phyloP scores from a whole-genome alignment of 352 stramenopile species.

The Phytophthora boehmeriae region DNA sequence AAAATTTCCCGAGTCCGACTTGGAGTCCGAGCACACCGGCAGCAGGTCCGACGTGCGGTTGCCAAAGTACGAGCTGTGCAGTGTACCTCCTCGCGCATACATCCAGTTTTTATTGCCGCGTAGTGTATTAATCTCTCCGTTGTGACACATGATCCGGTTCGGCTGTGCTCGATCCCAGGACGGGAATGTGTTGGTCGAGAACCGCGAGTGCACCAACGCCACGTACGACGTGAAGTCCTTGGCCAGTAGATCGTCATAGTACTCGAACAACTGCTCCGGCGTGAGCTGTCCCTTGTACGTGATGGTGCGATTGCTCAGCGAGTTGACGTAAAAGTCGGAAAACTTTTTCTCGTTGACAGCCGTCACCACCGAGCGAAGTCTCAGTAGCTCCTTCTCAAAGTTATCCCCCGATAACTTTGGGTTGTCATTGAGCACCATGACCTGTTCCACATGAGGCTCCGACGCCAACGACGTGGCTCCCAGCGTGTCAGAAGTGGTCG shows the following conservation, averaged over 20 bases:
- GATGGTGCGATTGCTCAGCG: slow-evolving; percentile 93
- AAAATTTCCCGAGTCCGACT: slow-evolving; percentile 97
- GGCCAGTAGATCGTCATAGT: slow-evolving; percentile 64
- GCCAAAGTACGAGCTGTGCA: slow-evolving; percentile 92
- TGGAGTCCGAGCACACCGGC: slow-evolving; percentile 93
- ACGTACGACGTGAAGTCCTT: slow-evolving; percentile 93
- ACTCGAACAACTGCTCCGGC: slow-evolving; percentile 89
- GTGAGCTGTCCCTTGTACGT: slow-evolving; percentile 98
- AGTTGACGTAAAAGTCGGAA: slow-evolving; percentile 96
- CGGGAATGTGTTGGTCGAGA: slow-evolving; percentile 98
- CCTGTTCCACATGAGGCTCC: slow-evolving; percentile 94
- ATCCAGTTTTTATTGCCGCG: slow-evolving; percentile 98
- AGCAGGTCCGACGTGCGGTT: slow-evolving; percentile 92
- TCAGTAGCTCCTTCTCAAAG: slow-evolving; percentile 93
- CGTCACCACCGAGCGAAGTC: slow-evolving; percentile 59
- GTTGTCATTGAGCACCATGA: slow-evolving; percentile 92
- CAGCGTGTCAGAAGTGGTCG: slow-evolving; percentile 94
- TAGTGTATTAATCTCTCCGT: slow-evolving; percentile 98
- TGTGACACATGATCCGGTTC: slow-evolving; percentile 98
- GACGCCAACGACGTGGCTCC: slow-evolving; percentile 93
- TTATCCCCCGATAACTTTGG: slow-evolving; percentile 58
- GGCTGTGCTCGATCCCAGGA: slow-evolving; percentile 96
- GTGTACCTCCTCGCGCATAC: slow-evolving; percentile 91
- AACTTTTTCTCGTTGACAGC: slow-evolving; percentile 73
- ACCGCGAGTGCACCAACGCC: slow-evolving; percentile 96